These are phyloP conservation scores for Scedosporium minutisporum DNA, from an alignment of 2,329 filamentous ascomycete genomes.

Conservation along the genomic window DNA sequence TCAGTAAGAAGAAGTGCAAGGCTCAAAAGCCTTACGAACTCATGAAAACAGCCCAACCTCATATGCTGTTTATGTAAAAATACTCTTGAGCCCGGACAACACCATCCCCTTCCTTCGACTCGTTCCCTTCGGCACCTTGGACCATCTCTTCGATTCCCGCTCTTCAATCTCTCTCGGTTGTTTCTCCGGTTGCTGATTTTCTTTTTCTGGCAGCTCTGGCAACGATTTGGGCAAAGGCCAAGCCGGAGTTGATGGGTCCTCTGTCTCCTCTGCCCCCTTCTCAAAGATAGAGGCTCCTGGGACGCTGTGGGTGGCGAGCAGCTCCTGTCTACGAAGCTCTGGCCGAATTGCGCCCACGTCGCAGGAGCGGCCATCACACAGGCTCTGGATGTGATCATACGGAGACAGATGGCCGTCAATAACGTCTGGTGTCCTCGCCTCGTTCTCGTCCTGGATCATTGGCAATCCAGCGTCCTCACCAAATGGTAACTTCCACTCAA, in stretches of 20 bases:
- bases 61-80: background rate
- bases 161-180: background rate
- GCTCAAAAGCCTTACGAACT: no score
- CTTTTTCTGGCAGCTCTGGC: background rate
- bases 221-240: background rate
- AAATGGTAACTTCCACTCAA: slow-evolving; percentile 2
- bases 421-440: slow-evolving; percentile 9
- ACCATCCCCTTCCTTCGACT: background rate
- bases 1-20: no score
- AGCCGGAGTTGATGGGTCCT: background rate
- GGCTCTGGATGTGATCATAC: background rate
- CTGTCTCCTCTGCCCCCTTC: background rate
- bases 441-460: slow-evolving; percentile 17
- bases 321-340: no score
- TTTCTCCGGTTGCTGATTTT: background rate
- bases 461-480: slow-evolving; percentile 12
- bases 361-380: background rate
- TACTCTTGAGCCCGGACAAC: slow-evolving; percentile 2
- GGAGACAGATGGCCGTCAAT: background rate
- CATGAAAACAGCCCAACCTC: no score
- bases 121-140: background rate
- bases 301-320: background rate
- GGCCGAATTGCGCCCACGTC: background rate
- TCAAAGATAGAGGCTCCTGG: background rate
- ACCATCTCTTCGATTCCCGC: background rate